Evolutionary conservation across 768 basidiomycete genomes (phyloP), one percentile per base, ranked within the genome.

Genomic region (Dacryopinax spathularia): DNA sequence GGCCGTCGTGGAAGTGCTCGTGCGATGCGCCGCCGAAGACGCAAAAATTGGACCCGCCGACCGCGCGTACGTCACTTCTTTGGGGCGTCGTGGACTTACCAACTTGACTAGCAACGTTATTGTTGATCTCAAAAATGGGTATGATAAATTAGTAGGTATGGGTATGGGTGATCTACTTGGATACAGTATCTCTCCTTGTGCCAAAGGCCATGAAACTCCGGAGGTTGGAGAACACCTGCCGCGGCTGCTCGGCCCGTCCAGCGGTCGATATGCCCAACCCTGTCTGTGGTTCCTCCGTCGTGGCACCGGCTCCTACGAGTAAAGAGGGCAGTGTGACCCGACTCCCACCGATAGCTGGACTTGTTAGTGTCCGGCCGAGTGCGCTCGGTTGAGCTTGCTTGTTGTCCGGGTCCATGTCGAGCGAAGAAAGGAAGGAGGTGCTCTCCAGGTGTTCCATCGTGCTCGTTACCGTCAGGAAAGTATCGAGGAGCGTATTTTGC

Each of bases 351-450:
- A 82, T 6, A 88, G 76, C 3, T 81, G 77, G 10, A 85, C 79
- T 25, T 83, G 79, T 87, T 1, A 80, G 80, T 15, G 80, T 81
- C 0, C 89, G 88, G 67, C 86, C 88, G 4, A 83, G 76, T 18
- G 86, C 75, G 41, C 78, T 82, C n/a, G 79, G 75, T 59, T 75
- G 79, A 3, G 78, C 72, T 65, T 79, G 76, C 79, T 74, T 20
- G 76, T 72, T 0, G 83, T 76, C 59, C 1, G 93, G 92, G 67
- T 98, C 94, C 96, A 99, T 99, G 73, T 99, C 96, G 33, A 99
- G 81, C 0, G 86, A 82, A 0, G 92, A 88, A 33, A 99, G 82
- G 80, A 99, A 97, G 0, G 96, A 98, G 0, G 89, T 87, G 72
- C 82, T 86, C 66, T 89, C 84, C 15, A 99, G 80, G 62, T 97